phyloP scores from a whole-genome alignment of 208 protist genomes.

The Leishmania turanica region DNA sequence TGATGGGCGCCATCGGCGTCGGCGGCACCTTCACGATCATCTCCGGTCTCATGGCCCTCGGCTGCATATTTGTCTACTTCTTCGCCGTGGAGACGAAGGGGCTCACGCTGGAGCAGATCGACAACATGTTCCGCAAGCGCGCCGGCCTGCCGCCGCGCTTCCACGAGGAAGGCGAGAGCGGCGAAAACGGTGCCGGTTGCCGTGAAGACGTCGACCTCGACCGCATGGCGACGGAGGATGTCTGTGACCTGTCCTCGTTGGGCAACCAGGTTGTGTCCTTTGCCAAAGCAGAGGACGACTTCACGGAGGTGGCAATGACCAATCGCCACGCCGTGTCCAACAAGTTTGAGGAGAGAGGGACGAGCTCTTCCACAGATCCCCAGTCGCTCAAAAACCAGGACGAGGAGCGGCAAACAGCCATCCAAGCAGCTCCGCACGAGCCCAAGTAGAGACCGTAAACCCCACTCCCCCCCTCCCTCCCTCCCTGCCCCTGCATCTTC shows the following conservation, averaged over 20 bases:
- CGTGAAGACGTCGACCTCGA: slow-evolving; percentile 4
- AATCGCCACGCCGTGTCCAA: background rate
- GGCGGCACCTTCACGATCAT: slow-evolving; percentile 85
- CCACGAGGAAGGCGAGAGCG: slow-evolving; percentile 28
- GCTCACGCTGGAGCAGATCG: slow-evolving; percentile 85
- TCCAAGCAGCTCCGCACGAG: background rate
- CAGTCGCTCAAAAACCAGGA: background rate
- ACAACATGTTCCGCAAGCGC: slow-evolving; percentile 72
- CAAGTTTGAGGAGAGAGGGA: background rate
- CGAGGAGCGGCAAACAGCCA: background rate
- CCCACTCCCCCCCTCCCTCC: background rate
- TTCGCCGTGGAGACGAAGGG: slow-evolving; percentile 91
- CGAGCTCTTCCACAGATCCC: background rate
- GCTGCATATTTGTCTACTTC: slow-evolving; percentile 76
- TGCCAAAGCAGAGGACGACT: background rate
- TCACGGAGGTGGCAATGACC: background rate
- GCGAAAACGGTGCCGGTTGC: slow-evolving; percentile 7
- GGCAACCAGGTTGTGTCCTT: slow-evolving; percentile 9
- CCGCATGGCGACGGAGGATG: background rate
- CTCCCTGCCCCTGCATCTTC: background rate
- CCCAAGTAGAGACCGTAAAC: background rate
- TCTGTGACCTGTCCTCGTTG: slow-evolving; percentile 2
- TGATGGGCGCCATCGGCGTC: slow-evolving; percentile 84
- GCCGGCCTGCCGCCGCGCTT: slow-evolving; percentile 46
- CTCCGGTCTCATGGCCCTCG: slow-evolving; percentile 55